Evolutionary conservation across 345 rosid species (phyloP).

Genomic region (Brassica carinata): DNA sequence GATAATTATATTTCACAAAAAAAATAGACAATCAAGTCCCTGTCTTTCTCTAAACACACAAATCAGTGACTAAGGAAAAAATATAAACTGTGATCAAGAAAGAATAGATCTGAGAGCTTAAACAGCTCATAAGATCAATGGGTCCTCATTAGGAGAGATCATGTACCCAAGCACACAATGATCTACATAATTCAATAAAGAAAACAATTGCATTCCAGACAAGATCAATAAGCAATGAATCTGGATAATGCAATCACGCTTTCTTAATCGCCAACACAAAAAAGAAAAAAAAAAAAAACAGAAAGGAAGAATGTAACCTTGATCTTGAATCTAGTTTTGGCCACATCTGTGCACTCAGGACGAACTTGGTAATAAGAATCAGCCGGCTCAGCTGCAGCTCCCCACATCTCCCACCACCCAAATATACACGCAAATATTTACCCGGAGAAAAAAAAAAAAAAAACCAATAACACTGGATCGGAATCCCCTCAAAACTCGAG

Average conservation of each 20-base stretch:
- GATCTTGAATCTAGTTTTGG: conserved; percentile 83
- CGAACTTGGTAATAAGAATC: conserved; percentile 91
- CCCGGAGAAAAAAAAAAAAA: background rate
- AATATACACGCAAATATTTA: background rate
- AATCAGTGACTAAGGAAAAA: background rate
- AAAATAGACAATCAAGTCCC: background rate
- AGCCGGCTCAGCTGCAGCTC: conserved; percentile 57
- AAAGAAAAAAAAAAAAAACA: background rate
- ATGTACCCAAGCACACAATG: background rate
- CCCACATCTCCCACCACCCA: conserved; percentile 56
- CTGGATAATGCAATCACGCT: background rate
- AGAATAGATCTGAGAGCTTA: background rate
- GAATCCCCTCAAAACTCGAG: conserved; percentile 34
- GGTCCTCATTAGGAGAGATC: background rate
- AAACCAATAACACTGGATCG: conserved; percentile 10
- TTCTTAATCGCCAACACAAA: background rate
- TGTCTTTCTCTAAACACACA: background rate
- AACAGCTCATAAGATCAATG: conserved; percentile 10
- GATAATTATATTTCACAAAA: background rate
- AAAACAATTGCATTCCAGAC: background rate
- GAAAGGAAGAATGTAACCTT: conserved; percentile 53
- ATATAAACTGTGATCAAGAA: background rate
- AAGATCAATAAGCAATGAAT: background rate
- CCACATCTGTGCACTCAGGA: conserved; percentile 87
- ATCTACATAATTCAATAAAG: too few relatives aligned